phyloP scores from a whole-genome alignment of 2,329 filamentous ascomycete genomes.

The Penicillium sp. region DNA sequence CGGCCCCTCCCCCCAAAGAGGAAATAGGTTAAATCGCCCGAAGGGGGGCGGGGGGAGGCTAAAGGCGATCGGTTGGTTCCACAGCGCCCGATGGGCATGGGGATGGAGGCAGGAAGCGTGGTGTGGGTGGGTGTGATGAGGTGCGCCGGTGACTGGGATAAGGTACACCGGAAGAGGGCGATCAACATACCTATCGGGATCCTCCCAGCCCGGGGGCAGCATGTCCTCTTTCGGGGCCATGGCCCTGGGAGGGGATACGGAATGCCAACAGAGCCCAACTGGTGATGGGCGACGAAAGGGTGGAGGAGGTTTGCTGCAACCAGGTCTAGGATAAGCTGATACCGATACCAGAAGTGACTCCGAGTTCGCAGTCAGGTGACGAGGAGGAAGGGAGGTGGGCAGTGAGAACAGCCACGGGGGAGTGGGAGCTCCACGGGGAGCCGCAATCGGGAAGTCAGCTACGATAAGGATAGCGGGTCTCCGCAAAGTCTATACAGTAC shows the following conservation, averaged over 20 bases:
- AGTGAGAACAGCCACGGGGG: too few relatives aligned
- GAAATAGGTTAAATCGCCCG: too few relatives aligned
- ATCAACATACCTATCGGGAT: constrained; percentile 44
- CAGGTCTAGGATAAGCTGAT: constrained; percentile 7
- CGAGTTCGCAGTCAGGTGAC: constrained; percentile 29
- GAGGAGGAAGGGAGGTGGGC: neutral
- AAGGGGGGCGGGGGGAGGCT: neutral
- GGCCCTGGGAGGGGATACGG: constrained; percentile 35
- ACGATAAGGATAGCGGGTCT: neutral
- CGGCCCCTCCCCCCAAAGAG: neutral
- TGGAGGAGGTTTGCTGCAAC: constrained; percentile 14
- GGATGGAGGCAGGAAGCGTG: constrained; percentile 5
- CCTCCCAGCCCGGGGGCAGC: constrained; percentile 46
- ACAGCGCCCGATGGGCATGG: constrained; percentile 11
- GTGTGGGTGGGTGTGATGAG: constrained; percentile 6
- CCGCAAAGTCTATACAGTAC: neutral
- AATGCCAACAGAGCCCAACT: constrained; percentile 31
- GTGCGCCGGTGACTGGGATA: constrained; percentile 1
- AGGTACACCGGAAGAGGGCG: constrained; percentile 17
- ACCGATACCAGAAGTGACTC: constrained; percentile 4
- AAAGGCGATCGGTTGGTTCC: too few relatives aligned
- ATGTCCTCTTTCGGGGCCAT: constrained; percentile 48
- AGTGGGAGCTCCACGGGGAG: too few relatives aligned
- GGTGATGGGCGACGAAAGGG: constrained; percentile 9
- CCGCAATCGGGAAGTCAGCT: neutral